Evolutionary conservation across 2,329 filamentous ascomycete species (phyloP).

Genomic region (Sporothrix variecibatus): DNA sequence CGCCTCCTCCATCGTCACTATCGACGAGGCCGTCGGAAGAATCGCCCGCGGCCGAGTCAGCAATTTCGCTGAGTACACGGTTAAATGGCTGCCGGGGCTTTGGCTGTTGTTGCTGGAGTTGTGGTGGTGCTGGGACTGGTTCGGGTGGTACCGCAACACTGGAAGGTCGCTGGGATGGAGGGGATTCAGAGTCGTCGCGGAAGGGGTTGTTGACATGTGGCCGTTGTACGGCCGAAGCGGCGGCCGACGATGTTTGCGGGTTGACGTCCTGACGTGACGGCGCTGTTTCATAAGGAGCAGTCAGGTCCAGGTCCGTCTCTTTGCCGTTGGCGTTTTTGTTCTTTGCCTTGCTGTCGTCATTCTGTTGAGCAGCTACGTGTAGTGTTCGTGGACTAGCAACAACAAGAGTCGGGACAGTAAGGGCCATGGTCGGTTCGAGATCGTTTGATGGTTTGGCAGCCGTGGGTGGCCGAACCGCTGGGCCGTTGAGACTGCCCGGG

Average conservation of each 20-base stretch:
- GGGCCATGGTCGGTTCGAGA: conserved; percentile 25
- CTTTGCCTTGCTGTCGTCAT: not conserved
- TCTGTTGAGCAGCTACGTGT: not conserved
- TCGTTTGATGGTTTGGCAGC: conserved; percentile 25
- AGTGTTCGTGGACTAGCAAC: conserved; percentile 23
- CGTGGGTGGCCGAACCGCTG: conserved; percentile 1
- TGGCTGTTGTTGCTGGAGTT: conserved; percentile 37
- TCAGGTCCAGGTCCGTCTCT: conserved; percentile 2
- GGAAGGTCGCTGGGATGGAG: not conserved
- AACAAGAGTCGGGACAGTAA: conserved; percentile 29
- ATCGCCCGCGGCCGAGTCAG: conserved; percentile 44
- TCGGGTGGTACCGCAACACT: not conserved
- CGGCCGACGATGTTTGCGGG: not conserved
- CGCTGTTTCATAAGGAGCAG: conserved; percentile 40
- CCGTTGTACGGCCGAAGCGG: not conserved
- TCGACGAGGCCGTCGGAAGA: conserved; percentile 31
- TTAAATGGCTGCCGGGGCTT: conserved; percentile 31
- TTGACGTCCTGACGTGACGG: conserved; percentile 38
- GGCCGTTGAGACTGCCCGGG: conserved; percentile 24
- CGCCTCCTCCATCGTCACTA: conserved; percentile 31
- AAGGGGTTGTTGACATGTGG: not conserved
- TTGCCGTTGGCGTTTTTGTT: conserved; percentile 4
- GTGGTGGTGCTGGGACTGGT: not conserved
- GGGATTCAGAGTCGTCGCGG: not conserved
- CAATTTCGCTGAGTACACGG: conserved; percentile 44